Base-by-base conservation (phyloP, 768 basidiomycete species). In the Termitomyces sp. region DNA sequence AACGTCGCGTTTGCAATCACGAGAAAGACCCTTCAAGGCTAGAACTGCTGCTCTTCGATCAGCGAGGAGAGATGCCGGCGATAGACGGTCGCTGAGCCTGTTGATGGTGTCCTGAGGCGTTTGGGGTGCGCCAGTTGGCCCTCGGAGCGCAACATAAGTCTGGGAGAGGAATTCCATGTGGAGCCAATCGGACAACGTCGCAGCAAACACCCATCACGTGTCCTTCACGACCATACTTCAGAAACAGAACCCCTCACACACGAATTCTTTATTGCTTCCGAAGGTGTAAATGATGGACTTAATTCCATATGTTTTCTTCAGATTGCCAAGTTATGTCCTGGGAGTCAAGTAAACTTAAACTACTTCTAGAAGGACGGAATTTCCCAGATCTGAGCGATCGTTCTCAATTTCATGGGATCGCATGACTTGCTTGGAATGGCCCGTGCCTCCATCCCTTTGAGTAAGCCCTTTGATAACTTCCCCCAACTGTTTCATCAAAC, bases 41-140 rank as follows among this genome's bases (percentile, higher is more conserved):
- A 97, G 77, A n/a, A 99, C 89, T 0, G 96, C 89, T 27, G 96
- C 96, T 57, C 93, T 83, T 64, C 97, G 80, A 74, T 98, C 97
- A 31, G 94, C 90, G 16, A 95, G 83, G 25, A 92, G 84, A 0
- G 91, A 88, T 4, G 89, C 85, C n/a, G 95, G 93, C 19, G 92
- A 90, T 21, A 99, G 84, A 31, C 94, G 77, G 69, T 97, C 95
- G 62, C 88, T 89, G 61, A 98, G 86, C 63, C 87, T 86, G 29
- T 84, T 82, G 66, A 98, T 94, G 21, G 92, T 94, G 56, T 96
- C 94, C 23, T 80, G 73, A 2, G 94, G 81, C 0, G 88, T 90
- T 69, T 96, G 95, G 4, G 89, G 89, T 11, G 85, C 84, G 11
- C 90, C 91, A 1, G 87, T 84, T 19, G 91, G 90, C 38, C 91